Evolutionary conservation across 2,329 filamentous ascomycete species (phyloP), one percentile per base, ranked within the genome.

Genomic region (Calonectria fujianensis): DNA sequence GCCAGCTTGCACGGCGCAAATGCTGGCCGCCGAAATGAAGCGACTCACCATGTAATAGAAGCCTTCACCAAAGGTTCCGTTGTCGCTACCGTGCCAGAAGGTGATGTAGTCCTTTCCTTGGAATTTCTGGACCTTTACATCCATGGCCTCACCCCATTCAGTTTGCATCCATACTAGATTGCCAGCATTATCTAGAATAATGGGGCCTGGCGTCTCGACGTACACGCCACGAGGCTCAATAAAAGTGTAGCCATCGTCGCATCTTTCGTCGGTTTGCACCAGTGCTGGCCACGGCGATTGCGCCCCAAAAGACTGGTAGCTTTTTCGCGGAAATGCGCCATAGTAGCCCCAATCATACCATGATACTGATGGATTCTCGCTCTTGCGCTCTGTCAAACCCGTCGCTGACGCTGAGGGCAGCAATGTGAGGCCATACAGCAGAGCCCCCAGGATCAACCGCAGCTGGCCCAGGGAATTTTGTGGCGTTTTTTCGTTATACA

Each of bases 31-130:
- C 4, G n/a, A 8, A 10, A 18, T 29, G 35, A 8, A 31, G 13
- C 27, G 16, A 74, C 82, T 74, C 77, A 86, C 87, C 88, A 90
- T 87, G 72, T 87, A 85, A 74, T 88, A 87, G 69, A 82, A 81
- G 16, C 88, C 88, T 45, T 85, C 83, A 2, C 88, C 88, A 78
- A 89, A 86, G 2, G 87, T 88, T 2, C 84, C 84, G n/a, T 86
- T 85, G 39, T 86, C 84, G 76, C 87, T 85, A 20, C 87, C 80
- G 14, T 88, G 88, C 80, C 80, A 83, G 39, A 79, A 79, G 2
- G 66, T 72, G 16, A 77, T 74, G 29, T 75, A 77, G 39, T 74
- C 68, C 14, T 76, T 71, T 31, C 76, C 75, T 10, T 78, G 61
- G 63, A 74, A 78, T 18, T 45, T 31, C 37, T 77, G 75, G 2